A percentile compares a stretch with the other conserved stretches of the same genome.
phyloP scores from a whole-genome alignment of 176 grass and related monocot genomes.

The Chrysopogon serrulatus region DNA sequence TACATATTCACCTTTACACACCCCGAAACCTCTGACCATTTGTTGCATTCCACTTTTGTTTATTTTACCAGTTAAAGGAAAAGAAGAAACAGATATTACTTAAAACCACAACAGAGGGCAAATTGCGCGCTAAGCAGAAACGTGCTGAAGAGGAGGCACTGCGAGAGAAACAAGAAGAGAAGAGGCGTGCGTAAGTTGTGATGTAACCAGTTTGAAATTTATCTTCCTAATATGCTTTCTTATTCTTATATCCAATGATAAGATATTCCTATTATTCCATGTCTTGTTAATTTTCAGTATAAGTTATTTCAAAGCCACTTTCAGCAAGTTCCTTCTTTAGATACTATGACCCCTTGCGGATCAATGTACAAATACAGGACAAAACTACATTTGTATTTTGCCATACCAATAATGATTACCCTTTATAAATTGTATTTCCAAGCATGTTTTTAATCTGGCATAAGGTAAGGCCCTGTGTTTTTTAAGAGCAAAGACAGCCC shows the following conservation, averaged over 20 bases:
- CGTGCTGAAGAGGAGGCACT: constrained; percentile 83
- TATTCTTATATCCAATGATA: neutral
- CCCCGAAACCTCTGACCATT: neutral
- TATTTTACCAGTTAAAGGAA: constrained; percentile 76
- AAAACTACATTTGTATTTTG: constrained; percentile 14
- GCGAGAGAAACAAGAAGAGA: constrained; percentile 82
- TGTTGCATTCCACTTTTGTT: constrained; percentile 2
- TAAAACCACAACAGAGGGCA: constrained; percentile 88
- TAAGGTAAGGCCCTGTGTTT: neutral
- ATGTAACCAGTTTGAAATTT: constrained; percentile 20
- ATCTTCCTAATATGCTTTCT: neutral
- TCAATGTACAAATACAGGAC: neutral
- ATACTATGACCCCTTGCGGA: neutral
- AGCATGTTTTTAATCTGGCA: neutral
- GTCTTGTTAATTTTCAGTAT: neutral
- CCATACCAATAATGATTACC: constrained; percentile 10
- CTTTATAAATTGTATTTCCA: neutral
- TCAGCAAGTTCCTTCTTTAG: neutral
- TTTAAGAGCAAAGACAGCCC: neutral
- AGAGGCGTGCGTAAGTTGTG: constrained; percentile 67
- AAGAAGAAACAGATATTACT: constrained; percentile 93
- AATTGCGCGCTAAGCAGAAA: constrained; percentile 76
- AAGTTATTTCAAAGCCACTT: neutral
- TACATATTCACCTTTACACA: neutral
- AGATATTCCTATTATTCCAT: neutral